Evolutionary conservation across 495 filamentous ascomycete species (phyloP), one percentile per base, ranked within the genome.

Genomic region (Aspergillus cristatus): DNA sequence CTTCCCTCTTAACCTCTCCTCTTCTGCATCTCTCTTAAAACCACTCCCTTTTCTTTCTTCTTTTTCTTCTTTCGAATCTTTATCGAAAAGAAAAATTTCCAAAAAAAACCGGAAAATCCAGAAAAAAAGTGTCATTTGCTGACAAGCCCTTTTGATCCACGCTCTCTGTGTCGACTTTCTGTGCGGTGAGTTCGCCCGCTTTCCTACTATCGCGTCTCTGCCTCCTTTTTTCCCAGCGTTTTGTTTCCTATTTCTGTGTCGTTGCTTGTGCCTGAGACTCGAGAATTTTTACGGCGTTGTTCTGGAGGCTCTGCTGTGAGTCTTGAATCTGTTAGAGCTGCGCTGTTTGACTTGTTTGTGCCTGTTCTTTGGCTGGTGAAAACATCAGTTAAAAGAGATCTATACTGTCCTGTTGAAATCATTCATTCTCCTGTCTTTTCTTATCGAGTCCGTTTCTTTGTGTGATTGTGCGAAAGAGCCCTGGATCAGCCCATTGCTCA

Each of bases 31-130:
- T 56, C 48, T 54, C 37, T 38, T 51, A 42, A 48, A 42, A 51
- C 51, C 39, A 31, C 35, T 47, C 45, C 47, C 54, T 55, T 47
- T 56, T 62, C 42, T 40, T 44, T 24, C 48, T 47, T 62, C 42
- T 40, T 44, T 24, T 50, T 47, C 47, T 56, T 63, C 55, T 62
- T 62, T 58, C 51, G 51, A 65, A 44, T 40, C 45, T n/a, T 50
- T 47, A 42, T 65, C 60, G 55, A 67, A 72, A 71, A 65, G 20
- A 55, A 47, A 53, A 46, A 43, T 36, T 14, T 46, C 42, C 47
- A 57, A 57, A 57, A 58, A 62, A 66, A 53, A 31, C 47, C 40
- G 43, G 44, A 53, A 62, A 66, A 68, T 40, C 47, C 37, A 28
- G 46, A 47, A 68, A 69, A 66, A 69, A 64, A 56, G n/a, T n/a